A percentile compares a stretch with the other conserved stretches of the same genome.
Conservation (phyloP, 768 basidiomycete species). For the Podaxis sp. region DNA sequence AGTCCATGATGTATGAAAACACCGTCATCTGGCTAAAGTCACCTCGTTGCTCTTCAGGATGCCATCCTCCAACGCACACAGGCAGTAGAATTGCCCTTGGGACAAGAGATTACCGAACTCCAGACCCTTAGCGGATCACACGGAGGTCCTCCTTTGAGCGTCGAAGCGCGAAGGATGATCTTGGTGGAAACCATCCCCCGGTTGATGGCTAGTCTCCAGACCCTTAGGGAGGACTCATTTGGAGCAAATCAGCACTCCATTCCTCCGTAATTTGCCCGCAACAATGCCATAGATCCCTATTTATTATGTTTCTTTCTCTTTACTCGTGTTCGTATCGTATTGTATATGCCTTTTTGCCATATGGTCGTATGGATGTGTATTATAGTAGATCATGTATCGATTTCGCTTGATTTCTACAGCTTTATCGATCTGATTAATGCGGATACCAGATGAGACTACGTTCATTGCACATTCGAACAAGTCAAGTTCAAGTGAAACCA, state of each 20-base stretch:
- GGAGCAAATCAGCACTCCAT: neutral
- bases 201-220: constrained; percentile 9
- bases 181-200: constrained; percentile 9
- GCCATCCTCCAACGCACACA: constrained; percentile 9
- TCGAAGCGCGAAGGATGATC: constrained; percentile 10
- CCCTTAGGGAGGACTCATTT: constrained; percentile 1
- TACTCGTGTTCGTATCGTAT: constrained; percentile 1
- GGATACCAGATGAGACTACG: neutral
- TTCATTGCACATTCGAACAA: no score
- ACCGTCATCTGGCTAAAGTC: neutral
- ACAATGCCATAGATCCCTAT: constrained; percentile 3
- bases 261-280: neutral
- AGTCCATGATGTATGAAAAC: neutral
- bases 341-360: neutral
- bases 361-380: constrained; percentile 9
- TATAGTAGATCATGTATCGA: constrained; percentile 1
- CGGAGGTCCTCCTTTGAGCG: neutral
- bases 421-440: neutral
- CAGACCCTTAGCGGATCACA: constrained; percentile 9
- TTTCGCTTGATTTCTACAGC: neutral
- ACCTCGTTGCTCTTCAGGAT: neutral
- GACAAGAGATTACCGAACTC: constrained; percentile 5
- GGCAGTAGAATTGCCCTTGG: constrained; percentile 4
- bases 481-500: no score
- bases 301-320: neutral